phyloP scores from a whole-genome alignment of 495 filamentous ascomycete genomes.

The Aspergillus haitiensis region DNA sequence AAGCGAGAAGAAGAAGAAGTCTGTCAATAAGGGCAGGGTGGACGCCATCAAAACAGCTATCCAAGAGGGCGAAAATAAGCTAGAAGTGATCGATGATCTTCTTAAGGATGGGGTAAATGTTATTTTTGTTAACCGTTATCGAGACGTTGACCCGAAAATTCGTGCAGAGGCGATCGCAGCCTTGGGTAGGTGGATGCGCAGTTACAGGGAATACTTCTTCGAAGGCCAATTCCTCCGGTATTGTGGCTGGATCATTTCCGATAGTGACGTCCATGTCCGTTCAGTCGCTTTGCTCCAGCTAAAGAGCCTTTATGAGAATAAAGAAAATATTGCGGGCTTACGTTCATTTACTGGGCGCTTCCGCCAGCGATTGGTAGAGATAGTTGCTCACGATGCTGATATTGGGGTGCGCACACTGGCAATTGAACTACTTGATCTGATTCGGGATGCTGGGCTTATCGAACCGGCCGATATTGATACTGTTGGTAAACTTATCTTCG shows the following conservation, averaged over 20 bases:
- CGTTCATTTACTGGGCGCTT: constrained; percentile 90
- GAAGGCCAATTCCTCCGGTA: constrained; percentile 86
- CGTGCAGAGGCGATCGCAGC: constrained; percentile 80
- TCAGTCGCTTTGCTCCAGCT: constrained; percentile 81
- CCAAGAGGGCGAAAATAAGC: constrained; percentile 62
- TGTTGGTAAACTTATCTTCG: constrained; percentile 82
- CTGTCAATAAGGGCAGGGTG: constrained; percentile 71
- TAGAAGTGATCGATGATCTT: constrained; percentile 61
- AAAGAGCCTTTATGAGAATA: constrained; percentile 68
- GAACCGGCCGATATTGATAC: constrained; percentile 88
- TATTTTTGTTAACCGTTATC: constrained; percentile 91
- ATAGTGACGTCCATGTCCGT: constrained; percentile 65
- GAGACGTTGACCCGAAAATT: constrained; percentile 86
- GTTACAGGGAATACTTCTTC: constrained; percentile 81
- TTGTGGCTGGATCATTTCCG: constrained; percentile 90
- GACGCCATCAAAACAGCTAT: constrained; percentile 66
- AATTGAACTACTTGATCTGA: constrained; percentile 74
- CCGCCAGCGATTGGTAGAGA: constrained; percentile 84
- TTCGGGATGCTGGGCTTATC: constrained; percentile 81
- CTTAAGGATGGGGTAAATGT: constrained; percentile 84
- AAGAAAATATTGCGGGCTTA: constrained; percentile 72
- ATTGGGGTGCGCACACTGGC: constrained; percentile 71
- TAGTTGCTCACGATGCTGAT: constrained; percentile 81
- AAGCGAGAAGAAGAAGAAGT: constrained; percentile 73
- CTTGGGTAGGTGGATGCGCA: constrained; percentile 82